Evolutionary conservation across 768 basidiomycete genomes (phyloP).

Genomic region (Sutorius australiensis): DNA sequence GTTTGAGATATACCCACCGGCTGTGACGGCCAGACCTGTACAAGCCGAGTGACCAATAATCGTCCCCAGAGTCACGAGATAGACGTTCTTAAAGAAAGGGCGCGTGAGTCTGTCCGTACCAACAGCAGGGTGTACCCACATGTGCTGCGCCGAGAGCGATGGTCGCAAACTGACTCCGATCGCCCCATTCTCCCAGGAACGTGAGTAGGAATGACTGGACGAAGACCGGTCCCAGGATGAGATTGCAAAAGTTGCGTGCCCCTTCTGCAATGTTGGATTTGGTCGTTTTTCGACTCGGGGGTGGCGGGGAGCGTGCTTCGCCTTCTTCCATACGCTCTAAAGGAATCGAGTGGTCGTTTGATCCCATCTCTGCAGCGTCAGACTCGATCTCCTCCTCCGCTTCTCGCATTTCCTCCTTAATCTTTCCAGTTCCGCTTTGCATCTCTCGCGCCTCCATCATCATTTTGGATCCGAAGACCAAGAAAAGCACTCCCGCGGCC

Average conservation of each 20-base stretch:
- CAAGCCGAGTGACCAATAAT: conserved; percentile 85
- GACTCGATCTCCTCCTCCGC: conserved; percentile 93
- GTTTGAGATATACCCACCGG: conserved; percentile 86
- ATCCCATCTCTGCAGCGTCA: conserved; percentile 52
- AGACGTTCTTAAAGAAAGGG: conserved; percentile 66
- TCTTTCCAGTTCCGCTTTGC: conserved; percentile 73
- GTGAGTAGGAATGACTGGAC: conserved; percentile 94
- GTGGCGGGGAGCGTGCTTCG: conserved; percentile 19
- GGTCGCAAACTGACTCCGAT: conserved; percentile 94
- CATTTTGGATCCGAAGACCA: conserved; percentile 91
- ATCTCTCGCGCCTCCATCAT: conserved; percentile 79
- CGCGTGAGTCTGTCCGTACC: conserved; percentile 4
- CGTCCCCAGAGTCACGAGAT: conserved; percentile 86
- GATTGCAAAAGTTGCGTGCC: conserved; percentile 73
- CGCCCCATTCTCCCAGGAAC: conserved; percentile 99
- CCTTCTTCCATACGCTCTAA: conserved; percentile 80
- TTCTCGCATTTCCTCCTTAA: conserved; percentile 92
- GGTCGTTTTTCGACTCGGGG: conserved; percentile 13
- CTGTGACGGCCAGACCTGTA: conserved; percentile 88
- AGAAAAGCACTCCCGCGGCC: conserved; percentile 76
- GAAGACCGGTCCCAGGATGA: conserved; percentile 88
- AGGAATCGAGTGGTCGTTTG: conserved; percentile 48
- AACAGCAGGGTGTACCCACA: conserved; percentile 44
- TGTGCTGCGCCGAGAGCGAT: conserved; percentile 95
- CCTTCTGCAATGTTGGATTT: conserved; percentile 48